Evolutionary conservation across 306 rosid species (phyloP), one percentile per base, ranked within the genome.

Genomic region (Rosa lucieae): DNA sequence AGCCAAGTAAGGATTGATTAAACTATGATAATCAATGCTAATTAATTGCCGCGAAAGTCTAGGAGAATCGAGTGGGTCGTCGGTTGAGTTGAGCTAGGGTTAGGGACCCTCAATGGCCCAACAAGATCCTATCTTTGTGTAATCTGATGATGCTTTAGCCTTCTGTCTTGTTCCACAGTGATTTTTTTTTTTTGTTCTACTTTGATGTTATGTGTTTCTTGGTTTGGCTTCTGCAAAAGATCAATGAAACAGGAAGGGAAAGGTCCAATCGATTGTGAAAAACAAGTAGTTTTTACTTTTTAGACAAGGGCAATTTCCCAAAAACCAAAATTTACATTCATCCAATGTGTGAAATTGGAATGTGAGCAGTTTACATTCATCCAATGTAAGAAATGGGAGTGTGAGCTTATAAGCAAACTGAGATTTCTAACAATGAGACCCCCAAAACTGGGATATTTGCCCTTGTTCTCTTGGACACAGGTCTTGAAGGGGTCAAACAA

Each of bases 91-190:
- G 52, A 82, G 77, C 18, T 74, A 76, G 83, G 83, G 37, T 68
- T 87, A 80, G 61, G 67, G 84, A 67, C 79, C 77, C 89, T 71
- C 76, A 87, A 56, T 82, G 55, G 47, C 81, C 92, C 79, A 84
- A 76, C 90, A 85, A 85, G 84, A 86, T 83, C 92, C 88, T 83
- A 80, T 35, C 74, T 79, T 71, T 68, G 73, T 70, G 95, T 79
- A 48, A 80, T 29, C 44, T 72, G 29, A 23, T 20, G 23, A 32
- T 59, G 26, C 43, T 59, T 43, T 75, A 42, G 58, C 29, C 46
- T 23, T 61, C 47, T 74, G 53, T 42, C 68, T n/a, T 40, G 67
- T 40, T 40, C 20, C 17, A 6, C 20, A 35, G 3, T 37, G 21
- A 18, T 39, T 1, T 39, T 67, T 3, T 40, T 67, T 67, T 43